Base-by-base conservation (phyloP, 2,329 filamentous ascomycete genomes). In the Fusarium lateritium region DNA sequence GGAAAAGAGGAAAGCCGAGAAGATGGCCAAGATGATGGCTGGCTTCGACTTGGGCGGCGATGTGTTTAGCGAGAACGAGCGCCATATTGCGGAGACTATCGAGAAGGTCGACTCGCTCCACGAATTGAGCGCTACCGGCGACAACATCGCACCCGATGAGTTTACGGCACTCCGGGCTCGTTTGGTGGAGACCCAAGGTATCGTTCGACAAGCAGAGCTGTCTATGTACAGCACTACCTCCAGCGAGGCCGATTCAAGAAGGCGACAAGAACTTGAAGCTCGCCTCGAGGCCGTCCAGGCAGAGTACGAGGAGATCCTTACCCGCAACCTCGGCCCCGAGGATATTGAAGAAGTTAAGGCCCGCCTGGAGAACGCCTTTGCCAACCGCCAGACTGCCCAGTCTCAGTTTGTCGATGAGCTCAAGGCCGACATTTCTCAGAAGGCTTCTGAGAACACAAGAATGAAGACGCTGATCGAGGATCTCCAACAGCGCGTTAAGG, bases 1-100 rank as follows among this genome's bases (percentile, higher is more conserved):
- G 86, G 97, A 98, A 82, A 95, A 94, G 85, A 94, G 94, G 83
- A 99, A 99, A 86, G 94, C 94, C 1, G 96, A 99, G 83, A 96
- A 97, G 82, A 99, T 99, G 96, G 96, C 96, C 43, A 93, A 98
- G 86, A 99, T 99, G 96, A 98, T 99, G 95, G 96, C 96, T 62
- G 94, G 95, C 5, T 98, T 99, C 75, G 95, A 99, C 76, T 88
- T 99, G 34, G 95, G 94, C 44, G 91, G 92, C 49, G 94, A 98
- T 60, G 91, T 97, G 33, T 97, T 98, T 79, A 97, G 94, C 72
- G 92, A 96, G 61, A 97, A 97, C 73, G 96, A 99, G 80, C 88
- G 91, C 68, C 91, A 89, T 51, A 93, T 99, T 61, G 89, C 92
- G 62, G 89, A 92, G 67, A 91, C 94, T 67, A 95, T 98, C 72